These are phyloP conservation scores for Tillandsia fasciculata DNA, from an alignment of 176 grass and related monocot species.

Conservation along the genomic window DNA sequence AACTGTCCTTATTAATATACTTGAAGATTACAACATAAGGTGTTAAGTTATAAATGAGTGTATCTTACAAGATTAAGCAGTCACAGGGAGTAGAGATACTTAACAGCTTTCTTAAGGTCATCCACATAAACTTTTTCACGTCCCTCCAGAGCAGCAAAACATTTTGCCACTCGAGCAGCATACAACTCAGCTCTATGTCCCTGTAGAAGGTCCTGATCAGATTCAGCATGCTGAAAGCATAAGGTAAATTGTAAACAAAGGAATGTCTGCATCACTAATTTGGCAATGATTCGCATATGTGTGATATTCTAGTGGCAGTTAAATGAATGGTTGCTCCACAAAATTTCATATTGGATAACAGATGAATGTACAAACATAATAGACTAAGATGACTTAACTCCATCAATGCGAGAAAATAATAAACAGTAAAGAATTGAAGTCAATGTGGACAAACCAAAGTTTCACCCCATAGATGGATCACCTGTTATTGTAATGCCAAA, in stretches of 20 bases:
- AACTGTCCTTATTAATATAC: not conserved
- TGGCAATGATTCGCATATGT: too few species aligned
- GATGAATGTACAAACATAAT: too few species aligned
- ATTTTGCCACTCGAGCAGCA: constrained; percentile 98
- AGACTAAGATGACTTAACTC: too few species aligned
- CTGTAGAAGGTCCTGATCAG: constrained; percentile 28
- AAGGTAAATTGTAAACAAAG: too few species aligned
- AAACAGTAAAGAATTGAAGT: too few species aligned
- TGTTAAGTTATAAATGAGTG: not conserved
- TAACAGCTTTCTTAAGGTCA: constrained; percentile 99
- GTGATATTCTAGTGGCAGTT: too few species aligned
- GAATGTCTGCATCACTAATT: too few species aligned
- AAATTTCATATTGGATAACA: too few species aligned
- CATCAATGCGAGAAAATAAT: too few species aligned
- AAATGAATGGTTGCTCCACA: too few species aligned
- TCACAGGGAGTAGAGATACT: constrained; percentile 24
- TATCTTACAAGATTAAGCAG: constrained; percentile 18
- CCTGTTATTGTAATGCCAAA: not conserved
- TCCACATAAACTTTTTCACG: constrained; percentile 98
- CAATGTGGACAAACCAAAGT: too few species aligned
- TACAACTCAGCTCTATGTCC: constrained; percentile 95
- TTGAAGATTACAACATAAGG: not conserved
- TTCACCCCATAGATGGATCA: not conserved
- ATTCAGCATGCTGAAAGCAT: not conserved
- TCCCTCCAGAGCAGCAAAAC: constrained; percentile 89